phyloP scores from a whole-genome alignment of 768 basidiomycete species.

The Leccinellum luteum region DNA sequence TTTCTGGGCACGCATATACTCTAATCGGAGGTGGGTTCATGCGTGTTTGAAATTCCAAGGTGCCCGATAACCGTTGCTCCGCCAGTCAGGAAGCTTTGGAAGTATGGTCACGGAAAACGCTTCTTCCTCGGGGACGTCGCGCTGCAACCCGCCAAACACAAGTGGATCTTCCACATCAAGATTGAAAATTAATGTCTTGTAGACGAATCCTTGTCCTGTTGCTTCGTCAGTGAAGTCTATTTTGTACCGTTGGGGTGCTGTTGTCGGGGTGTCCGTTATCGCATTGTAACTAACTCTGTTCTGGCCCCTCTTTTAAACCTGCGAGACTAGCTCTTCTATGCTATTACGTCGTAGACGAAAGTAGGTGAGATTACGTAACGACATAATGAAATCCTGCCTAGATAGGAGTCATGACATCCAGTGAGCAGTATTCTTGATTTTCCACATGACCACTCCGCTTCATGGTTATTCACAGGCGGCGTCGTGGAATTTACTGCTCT shows the following conservation, averaged over 20 bases:
- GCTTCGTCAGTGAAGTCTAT: constrained; percentile 1
- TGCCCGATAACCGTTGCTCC: constrained; percentile 5
- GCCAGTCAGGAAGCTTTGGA: constrained; percentile 27
- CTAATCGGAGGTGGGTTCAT: constrained; percentile 17
- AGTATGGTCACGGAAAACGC: constrained; percentile 27
- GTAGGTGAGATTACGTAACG: constrained; percentile 7
- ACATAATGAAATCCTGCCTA: no score
- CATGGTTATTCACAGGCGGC: not conserved
- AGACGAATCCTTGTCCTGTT: not conserved
- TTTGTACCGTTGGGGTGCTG: not conserved
- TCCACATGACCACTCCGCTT: not conserved
- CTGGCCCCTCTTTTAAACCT: no score
- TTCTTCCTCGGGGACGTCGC: constrained; percentile 20
- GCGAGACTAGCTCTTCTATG: no score
- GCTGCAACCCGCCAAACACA: constrained; percentile 24
- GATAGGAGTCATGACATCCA: no score
- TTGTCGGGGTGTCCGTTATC: constrained; percentile 6
- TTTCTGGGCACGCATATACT: constrained; percentile 11
- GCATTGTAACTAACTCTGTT: not conserved
- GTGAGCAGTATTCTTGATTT: not conserved
- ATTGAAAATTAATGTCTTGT: not conserved
- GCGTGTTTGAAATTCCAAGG: not conserved
- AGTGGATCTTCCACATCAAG: constrained; percentile 27
- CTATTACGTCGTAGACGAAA: no score
- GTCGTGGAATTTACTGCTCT: no score